phyloP scores from a whole-genome alignment of 371 early-diverging fungal genomes.

The Haplosporangium sp. region DNA sequence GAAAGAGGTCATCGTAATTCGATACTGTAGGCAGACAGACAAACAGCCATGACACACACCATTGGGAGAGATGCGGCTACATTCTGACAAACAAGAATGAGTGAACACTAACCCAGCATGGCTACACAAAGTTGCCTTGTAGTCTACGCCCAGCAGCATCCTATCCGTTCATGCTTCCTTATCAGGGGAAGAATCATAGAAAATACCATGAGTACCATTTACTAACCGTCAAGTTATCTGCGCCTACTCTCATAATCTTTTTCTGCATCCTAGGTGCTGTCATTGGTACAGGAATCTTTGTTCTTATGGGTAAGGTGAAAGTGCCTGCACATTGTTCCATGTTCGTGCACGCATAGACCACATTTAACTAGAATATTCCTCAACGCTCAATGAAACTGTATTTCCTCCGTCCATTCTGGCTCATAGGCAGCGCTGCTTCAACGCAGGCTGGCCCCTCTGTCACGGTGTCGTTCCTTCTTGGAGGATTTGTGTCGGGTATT shows the following conservation, averaged over 20 bases:
- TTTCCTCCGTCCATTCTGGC: neutral
- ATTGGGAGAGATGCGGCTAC: no score
- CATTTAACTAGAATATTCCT: slow-evolving; percentile 53
- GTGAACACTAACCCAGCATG: no score
- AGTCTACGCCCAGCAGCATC: no score
- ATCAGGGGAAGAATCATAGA: neutral
- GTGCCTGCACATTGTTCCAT: neutral
- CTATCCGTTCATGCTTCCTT: no score
- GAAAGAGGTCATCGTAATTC: no score
- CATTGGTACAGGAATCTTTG: slow-evolving; percentile 74
- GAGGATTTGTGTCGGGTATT: slow-evolving; percentile 77
- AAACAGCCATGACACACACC: no score
- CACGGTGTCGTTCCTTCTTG: slow-evolving; percentile 79
- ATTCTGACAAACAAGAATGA: no score
- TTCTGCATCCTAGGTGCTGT: slow-evolving; percentile 67
- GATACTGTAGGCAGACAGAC: no score
- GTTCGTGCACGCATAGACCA: neutral
- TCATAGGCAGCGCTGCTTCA: slow-evolving; percentile 80
- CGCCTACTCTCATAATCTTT: neutral
- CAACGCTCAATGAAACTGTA: slow-evolving; percentile 50
- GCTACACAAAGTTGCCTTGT: no score
- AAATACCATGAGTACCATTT: neutral
- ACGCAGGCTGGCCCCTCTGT: slow-evolving; percentile 86
- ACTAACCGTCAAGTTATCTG: slow-evolving; percentile 1
- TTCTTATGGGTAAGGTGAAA: slow-evolving; percentile 57